These are phyloP conservation scores for Cercospora zeae-maydis DNA, from an alignment of 2,329 filamentous ascomycete genomes.

Conservation along the genomic window DNA sequence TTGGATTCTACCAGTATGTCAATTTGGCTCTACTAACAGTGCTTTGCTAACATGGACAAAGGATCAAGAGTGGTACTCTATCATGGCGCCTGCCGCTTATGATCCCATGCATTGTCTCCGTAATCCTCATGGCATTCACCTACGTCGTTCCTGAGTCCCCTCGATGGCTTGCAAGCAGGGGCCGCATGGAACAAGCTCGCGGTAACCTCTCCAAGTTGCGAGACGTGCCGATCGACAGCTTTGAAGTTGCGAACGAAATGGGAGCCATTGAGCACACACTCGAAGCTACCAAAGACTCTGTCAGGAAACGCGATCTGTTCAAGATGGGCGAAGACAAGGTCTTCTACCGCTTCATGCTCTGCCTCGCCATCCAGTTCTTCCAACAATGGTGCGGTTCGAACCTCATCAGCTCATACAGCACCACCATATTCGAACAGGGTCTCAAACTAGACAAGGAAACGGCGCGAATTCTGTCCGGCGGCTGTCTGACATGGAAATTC, in stretches of 20 bases:
- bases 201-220: slow-evolving; percentile 41
- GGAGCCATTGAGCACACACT: slow-evolving; percentile 49
- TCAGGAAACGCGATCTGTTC: slow-evolving; percentile 45
- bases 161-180: slow-evolving; percentile 38
- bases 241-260: slow-evolving; percentile 44
- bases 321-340: slow-evolving; percentile 52
- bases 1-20: slow-evolving; percentile 39
- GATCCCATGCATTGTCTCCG: slow-evolving; percentile 47
- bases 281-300: slow-evolving; percentile 39
- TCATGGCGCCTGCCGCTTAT: slow-evolving; percentile 46
- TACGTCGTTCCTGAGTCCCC: slow-evolving; percentile 42
- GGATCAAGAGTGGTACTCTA: slow-evolving; percentile 38
- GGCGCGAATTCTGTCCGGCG: slow-evolving; percentile 45
- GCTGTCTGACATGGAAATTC: slow-evolving; percentile 55
- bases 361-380: slow-evolving; percentile 50
- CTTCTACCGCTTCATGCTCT: slow-evolving; percentile 50
- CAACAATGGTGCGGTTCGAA: slow-evolving; percentile 51
- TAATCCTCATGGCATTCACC: slow-evolving; percentile 29
- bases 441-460: slow-evolving; percentile 40
- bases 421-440: slow-evolving; percentile 31
- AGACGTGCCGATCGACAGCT: slow-evolving; percentile 39
- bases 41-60: neutral
- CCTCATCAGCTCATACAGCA: slow-evolving; percentile 32
- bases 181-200: slow-evolving; percentile 26
- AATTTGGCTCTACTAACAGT: neutral